Conservation (phyloP, 148 eudicot genomes). For the Camellia sinensis region DNA sequence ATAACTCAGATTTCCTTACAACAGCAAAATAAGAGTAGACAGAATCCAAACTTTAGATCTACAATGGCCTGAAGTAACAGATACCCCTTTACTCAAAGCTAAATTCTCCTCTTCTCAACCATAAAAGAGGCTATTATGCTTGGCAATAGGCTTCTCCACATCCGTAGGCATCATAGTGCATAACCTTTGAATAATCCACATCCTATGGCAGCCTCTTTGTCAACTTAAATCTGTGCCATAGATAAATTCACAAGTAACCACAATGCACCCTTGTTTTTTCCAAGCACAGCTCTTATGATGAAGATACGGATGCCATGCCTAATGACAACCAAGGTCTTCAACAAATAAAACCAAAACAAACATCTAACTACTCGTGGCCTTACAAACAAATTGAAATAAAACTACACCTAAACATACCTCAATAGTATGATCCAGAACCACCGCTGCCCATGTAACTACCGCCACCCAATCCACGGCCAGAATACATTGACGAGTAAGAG, state of each 20-base stretch:
- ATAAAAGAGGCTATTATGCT: conserved; percentile 12
- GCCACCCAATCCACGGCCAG: conserved; percentile 70
- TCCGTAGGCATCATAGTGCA: conserved; percentile 10
- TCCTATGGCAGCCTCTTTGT: conserved; percentile 30
- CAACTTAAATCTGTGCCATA: conserved; percentile 30
- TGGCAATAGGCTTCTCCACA: not conserved
- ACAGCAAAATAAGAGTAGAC: conserved; percentile 19
- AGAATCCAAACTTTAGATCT: conserved; percentile 19
- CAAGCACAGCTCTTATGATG: conserved; percentile 7
- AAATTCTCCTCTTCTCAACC: conserved; percentile 8
- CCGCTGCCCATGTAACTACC: conserved; percentile 80
- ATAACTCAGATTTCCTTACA: conserved; percentile 23
- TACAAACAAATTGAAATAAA: not conserved
- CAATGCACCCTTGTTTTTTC: conserved; percentile 2
- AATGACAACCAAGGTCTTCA: conserved; percentile 8
- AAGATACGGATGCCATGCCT: not conserved
- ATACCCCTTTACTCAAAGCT: conserved; percentile 17
- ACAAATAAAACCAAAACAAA: not conserved
- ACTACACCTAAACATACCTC: conserved; percentile 32
- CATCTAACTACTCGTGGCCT: conserved; percentile 1
- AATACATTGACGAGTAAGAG: conserved; percentile 79
- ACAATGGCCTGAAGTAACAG: not conserved
- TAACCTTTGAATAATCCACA: conserved; percentile 24
- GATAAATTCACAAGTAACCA: conserved; percentile 25
- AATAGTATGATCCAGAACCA: conserved; percentile 86